These are phyloP conservation scores for Erodium chrysanthum DNA, from an alignment of 441 rosid genomes.

Conservation along the genomic window DNA sequence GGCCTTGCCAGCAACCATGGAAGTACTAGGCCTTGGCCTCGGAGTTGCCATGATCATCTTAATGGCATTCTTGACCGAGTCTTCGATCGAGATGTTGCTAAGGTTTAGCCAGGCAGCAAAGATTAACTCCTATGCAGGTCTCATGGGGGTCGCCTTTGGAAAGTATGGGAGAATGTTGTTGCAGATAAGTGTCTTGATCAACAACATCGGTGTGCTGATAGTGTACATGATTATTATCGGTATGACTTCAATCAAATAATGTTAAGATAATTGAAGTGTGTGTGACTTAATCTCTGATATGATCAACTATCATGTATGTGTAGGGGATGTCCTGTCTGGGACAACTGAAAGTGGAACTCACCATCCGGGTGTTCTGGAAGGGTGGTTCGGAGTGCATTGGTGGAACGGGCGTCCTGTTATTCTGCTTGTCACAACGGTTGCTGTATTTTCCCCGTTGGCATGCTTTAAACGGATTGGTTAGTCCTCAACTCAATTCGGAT, in stretches of 20 bases:
- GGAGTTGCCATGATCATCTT: conserved; percentile 72
- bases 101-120: conserved; percentile 78
- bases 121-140: conserved; percentile 61
- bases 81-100: conserved; percentile 75
- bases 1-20: conserved; percentile 96
- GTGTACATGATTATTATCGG: conserved; percentile 98
- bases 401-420: conserved; percentile 72
- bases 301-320: conserved; percentile 17
- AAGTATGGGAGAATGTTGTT: conserved; percentile 51
- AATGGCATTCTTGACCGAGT: conserved; percentile 85
- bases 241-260: conserved; percentile 24
- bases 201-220: conserved; percentile 84
- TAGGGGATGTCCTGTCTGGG: conserved; percentile 95
- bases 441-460: conserved; percentile 73
- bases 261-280: background rate
- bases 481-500: conserved; percentile 10
- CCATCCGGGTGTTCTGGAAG: conserved; percentile 86
- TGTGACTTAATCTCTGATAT: background rate
- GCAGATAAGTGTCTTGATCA: conserved; percentile 69
- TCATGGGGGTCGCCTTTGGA: conserved; percentile 94
- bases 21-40: conserved; percentile 69
- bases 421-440: conserved; percentile 62
- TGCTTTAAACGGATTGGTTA: conserved; percentile 85
- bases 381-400: conserved; percentile 97
- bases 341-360: conserved; percentile 67